Conservation (phyloP, 768 basidiomycete species). For the Serpula lacrymans region DNA sequence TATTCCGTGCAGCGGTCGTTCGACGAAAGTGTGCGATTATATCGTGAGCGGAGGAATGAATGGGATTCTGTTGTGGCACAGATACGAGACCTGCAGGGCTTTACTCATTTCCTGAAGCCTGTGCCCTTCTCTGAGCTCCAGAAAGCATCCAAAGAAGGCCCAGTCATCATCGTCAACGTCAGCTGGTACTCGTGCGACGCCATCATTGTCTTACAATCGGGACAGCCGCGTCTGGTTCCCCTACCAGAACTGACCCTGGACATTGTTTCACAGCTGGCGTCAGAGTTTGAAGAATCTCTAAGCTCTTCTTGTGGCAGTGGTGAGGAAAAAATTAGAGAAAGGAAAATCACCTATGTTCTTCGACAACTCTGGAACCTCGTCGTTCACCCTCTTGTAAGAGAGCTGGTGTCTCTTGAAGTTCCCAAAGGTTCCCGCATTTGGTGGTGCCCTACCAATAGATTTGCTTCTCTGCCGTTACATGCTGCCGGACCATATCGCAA, state of each 20-base stretch:
- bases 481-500: conserved; percentile 6
- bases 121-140: conserved; percentile 7
- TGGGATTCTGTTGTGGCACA: conserved; percentile 6
- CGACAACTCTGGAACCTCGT: conserved; percentile 25
- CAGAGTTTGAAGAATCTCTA: background rate
- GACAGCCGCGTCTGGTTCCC: background rate
- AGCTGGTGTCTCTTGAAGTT: conserved; percentile 14
- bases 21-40: too few species aligned
- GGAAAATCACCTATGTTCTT: too few species aligned
- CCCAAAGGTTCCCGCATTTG: conserved; percentile 4
- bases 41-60: too few species aligned
- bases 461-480: conserved; percentile 10
- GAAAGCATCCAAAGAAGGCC: conserved; percentile 12
- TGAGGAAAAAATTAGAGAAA: too few species aligned
- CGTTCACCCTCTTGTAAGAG: conserved; percentile 22
- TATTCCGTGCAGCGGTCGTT: too few species aligned
- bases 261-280: background rate
- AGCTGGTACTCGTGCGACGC: conserved; percentile 3
- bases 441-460: conserved; percentile 9
- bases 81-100: conserved; percentile 10
- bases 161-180: conserved; percentile 16
- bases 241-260: background rate
- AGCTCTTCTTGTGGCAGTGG: too few species aligned
- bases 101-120: conserved; percentile 16
- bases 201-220: background rate